Conservation (phyloP, 2,329 filamentous ascomycete species). For the Pseudocercospora ulei region DNA sequence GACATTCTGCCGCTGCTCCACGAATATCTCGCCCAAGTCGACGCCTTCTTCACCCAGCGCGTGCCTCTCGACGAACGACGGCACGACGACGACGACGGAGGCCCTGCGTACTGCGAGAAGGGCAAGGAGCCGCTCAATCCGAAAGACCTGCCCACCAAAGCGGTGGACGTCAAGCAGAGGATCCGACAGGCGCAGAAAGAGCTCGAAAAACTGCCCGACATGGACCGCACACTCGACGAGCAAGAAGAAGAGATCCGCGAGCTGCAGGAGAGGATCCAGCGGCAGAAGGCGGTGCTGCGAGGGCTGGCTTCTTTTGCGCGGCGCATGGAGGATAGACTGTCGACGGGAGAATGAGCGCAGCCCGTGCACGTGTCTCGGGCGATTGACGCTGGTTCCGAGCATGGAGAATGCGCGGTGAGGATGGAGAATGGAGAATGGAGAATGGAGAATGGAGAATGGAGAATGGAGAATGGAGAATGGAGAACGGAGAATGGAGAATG, state of each 20-base stretch:
- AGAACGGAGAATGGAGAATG: too few species aligned
- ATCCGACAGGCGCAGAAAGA: constrained; percentile 60
- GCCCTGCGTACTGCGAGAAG: constrained; percentile 34
- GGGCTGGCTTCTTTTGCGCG: constrained; percentile 39
- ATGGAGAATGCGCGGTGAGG: too few species aligned
- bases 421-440: too few species aligned
- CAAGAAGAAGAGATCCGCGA: constrained; percentile 61
- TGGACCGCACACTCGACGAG: constrained; percentile 55
- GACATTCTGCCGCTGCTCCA: constrained; percentile 77
- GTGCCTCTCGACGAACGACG: constrained; percentile 6
- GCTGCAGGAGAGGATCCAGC: constrained; percentile 54
- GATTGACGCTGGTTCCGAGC: too few species aligned
- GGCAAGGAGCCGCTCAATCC: constrained; percentile 43
- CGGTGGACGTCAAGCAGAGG: constrained; percentile 53
- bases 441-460: too few species aligned
- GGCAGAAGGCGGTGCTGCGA: constrained; percentile 52
- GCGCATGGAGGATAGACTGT: constrained; percentile 13
- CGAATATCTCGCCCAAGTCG: constrained; percentile 63
- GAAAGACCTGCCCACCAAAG: constrained; percentile 68
- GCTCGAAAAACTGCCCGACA: constrained; percentile 58
- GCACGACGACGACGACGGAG: constrained; percentile 16
- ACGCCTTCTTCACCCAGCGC: constrained; percentile 18
- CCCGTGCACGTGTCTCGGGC: too few species aligned
- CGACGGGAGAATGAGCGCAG: too few species aligned
- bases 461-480: too few species aligned